Percentiles rank a stretch among this genome's conserved stretches.
Evolutionary conservation across 2,329 filamentous ascomycete species (phyloP).

Genomic region (Pseudogymnoascus sp.): DNA sequence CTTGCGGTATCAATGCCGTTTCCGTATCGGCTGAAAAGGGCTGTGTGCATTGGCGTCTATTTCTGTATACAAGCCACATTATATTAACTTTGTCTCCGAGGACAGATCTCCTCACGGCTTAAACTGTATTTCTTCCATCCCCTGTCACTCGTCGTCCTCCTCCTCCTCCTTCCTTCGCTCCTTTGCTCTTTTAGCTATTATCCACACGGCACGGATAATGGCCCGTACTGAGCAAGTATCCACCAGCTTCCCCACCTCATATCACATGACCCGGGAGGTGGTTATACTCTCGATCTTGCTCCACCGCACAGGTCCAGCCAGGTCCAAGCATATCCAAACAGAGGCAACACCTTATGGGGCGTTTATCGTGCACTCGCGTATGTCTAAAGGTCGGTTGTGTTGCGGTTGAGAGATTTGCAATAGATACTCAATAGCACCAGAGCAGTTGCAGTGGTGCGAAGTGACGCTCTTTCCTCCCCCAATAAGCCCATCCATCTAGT

Average conservation of each 20-base stretch:
- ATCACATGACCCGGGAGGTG: not conserved
- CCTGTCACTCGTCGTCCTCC: not conserved
- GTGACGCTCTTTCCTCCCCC: not conserved
- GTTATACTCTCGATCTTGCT: not conserved
- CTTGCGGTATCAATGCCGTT: not conserved
- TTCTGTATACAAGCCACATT: not conserved
- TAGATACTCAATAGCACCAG: not conserved
- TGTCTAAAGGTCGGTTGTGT: not conserved
- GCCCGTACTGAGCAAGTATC: not conserved
- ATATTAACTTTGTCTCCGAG: not conserved
- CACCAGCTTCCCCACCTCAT: not conserved
- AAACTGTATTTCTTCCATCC: not conserved
- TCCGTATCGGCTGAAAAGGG: not conserved
- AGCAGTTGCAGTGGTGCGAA: not conserved
- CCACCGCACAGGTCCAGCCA: not conserved
- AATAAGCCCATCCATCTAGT: not conserved
- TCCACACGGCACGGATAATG: conserved; percentile 3
- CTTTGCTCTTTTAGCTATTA: not conserved
- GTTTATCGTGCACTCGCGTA: not conserved
- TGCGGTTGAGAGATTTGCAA: not conserved
- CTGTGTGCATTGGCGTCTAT: not conserved
- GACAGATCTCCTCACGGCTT: conserved; percentile 6
- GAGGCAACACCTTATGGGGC: not conserved
- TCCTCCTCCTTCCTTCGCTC: not conserved
- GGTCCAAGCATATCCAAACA: not conserved